Evolutionary conservation across 108 stramenopile species (phyloP), one percentile per base, ranked within the genome.

Genomic region (Ochromonas danica): DNA sequence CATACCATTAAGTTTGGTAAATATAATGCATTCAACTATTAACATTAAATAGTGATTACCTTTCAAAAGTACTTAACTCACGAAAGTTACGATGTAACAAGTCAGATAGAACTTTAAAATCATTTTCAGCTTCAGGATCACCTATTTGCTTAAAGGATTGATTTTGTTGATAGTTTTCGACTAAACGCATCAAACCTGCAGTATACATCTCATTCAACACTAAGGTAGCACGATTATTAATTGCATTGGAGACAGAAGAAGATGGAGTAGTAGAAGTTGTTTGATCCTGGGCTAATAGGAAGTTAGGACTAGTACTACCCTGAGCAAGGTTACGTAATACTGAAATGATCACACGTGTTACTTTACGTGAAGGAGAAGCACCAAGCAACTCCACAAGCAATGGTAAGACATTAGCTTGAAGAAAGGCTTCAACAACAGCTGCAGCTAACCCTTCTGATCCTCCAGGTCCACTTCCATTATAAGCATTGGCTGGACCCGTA

Each of bases 61-160:
- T 89, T 79, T 95, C 95, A 91, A 93, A 94, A 33, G 91, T 91
- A 60, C 89, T 92, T 89, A 96, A 92, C 74, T 96, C 94, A 62
- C 92, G 89, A 84, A 91, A 94, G 82, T 94, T 95, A 36, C 87
- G 85, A 43, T 87, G 83, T 28, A 97, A 87, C 6, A 93, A 80
- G 67, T 93, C 95, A 84, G 25, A 40, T 25, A 65, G 43, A 31
- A 31, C n/a, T 43, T 28, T 33, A 42, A 80, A 28, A 60, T 75
- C 72, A 27, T 27, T 3, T 27, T 75, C 72, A 36, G 31, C 72
- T 60, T 75, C 72, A 27, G 40, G 3, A 60, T 75, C 72, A 36
- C 25, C 25, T 10, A 33, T 33, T 75, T 75, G 72, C 40, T 75
- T 75, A 14, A 57, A 27, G 3, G 72, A 6, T 30, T 36, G 3